Percentiles rank a stretch among this genome's conserved stretches.
Evolutionary conservation across 768 basidiomycete species (phyloP).

Genomic region (Nidularia pulvinata): DNA sequence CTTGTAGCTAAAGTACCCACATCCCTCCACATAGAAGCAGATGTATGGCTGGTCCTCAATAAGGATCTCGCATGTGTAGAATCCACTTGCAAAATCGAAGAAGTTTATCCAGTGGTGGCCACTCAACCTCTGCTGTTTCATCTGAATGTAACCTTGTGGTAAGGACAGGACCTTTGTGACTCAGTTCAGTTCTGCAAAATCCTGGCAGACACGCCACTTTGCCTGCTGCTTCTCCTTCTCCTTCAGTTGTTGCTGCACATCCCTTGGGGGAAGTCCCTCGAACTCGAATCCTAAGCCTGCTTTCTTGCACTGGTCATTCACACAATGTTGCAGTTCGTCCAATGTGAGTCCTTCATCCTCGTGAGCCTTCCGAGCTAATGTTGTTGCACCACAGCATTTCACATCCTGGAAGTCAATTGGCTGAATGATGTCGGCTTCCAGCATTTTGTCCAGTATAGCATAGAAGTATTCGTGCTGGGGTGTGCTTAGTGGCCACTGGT

Average conservation of each 20-base stretch:
- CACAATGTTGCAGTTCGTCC: slow-evolving; percentile 25
- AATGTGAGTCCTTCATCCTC: slow-evolving; percentile 19
- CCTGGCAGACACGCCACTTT: slow-evolving; percentile 33
- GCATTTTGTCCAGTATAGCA: slow-evolving; percentile 27
- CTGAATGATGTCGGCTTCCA: slow-evolving; percentile 26
- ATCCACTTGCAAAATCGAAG: slow-evolving; percentile 37
- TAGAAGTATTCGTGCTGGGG: slow-evolving; percentile 26
- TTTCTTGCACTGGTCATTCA: slow-evolving; percentile 28
- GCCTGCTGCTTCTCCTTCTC: neutral
- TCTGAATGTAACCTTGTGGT: slow-evolving; percentile 32
- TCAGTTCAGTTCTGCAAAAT: slow-evolving; percentile 30
- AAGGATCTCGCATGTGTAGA: slow-evolving; percentile 18
- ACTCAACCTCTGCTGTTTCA: slow-evolving; percentile 30
- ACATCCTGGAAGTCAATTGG: slow-evolving; percentile 23
- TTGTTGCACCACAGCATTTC: slow-evolving; percentile 28
- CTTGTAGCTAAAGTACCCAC: slow-evolving; percentile 29
- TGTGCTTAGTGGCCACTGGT: slow-evolving; percentile 24
- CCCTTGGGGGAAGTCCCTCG: slow-evolving; percentile 15
- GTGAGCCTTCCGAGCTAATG: slow-evolving; percentile 32
- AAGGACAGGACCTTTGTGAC: slow-evolving; percentile 22
- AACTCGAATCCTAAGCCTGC: slow-evolving; percentile 15
- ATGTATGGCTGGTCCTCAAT: slow-evolving; percentile 20
- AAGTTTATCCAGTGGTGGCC: slow-evolving; percentile 30
- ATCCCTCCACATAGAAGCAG: slow-evolving; percentile 32
- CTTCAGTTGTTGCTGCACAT: neutral